These are phyloP conservation scores for Penicillium goetzii DNA, from an alignment of 495 filamentous ascomycete species.

Conservation along the genomic window DNA sequence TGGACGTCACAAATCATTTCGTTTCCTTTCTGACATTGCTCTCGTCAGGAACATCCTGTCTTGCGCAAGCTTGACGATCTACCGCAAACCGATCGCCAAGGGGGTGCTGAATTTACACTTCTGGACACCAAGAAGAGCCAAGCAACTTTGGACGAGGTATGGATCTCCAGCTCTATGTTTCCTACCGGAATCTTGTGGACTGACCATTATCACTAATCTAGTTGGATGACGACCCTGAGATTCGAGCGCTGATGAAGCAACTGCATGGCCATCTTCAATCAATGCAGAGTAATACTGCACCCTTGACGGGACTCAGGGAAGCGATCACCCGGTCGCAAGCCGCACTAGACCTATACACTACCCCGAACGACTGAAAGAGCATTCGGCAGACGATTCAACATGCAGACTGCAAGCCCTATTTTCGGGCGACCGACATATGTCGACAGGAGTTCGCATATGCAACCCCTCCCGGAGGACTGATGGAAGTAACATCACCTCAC, in stretches of 20 bases:
- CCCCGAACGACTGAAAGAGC: slow-evolving; percentile 42
- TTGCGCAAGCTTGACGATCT: slow-evolving; percentile 41
- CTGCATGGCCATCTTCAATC: slow-evolving; percentile 59
- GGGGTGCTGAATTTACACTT: slow-evolving; percentile 35
- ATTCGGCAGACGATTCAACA: not conserved
- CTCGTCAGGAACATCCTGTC: slow-evolving; percentile 47
- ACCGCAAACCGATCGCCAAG: slow-evolving; percentile 16
- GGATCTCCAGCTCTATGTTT: slow-evolving; percentile 1
- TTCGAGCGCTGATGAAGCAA: slow-evolving; percentile 44
- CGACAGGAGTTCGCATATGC: not conserved
- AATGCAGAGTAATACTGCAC: slow-evolving; percentile 58
- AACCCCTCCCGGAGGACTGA: not conserved
- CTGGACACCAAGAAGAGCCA: slow-evolving; percentile 28
- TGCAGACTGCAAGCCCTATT: not conserved
- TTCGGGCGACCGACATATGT: not conserved
- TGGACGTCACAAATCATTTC: not conserved
- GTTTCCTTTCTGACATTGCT: slow-evolving; percentile 9
- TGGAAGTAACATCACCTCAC: not conserved
- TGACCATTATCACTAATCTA: slow-evolving; percentile 24
- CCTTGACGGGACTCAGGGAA: slow-evolving; percentile 54
- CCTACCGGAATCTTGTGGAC: slow-evolving; percentile 7
- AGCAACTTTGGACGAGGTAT: slow-evolving; percentile 40
- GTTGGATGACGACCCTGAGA: slow-evolving; percentile 48
- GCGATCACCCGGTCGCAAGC: slow-evolving; percentile 55
- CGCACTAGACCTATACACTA: slow-evolving; percentile 49